Evolutionary conservation across 345 rosid species (phyloP).

Genomic region (Gossypium ekmanianum): DNA sequence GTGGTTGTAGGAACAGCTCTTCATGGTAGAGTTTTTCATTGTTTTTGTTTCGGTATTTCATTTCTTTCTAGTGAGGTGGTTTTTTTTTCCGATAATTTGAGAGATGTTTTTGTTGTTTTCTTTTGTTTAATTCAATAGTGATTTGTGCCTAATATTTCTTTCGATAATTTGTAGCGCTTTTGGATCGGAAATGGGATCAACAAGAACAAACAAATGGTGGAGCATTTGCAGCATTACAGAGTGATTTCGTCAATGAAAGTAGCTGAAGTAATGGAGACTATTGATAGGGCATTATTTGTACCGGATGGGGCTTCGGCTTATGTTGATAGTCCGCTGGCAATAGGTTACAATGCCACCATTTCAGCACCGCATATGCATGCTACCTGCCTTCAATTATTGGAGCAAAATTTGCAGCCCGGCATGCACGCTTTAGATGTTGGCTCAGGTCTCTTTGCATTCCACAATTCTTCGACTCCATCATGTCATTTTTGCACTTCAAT

Average conservation of each 20-base stretch:
- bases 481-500: not conserved
- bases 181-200: slow-evolving; percentile 44
- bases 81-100: not conserved
- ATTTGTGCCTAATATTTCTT: slow-evolving; percentile 4
- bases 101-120: not conserved
- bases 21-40: not conserved
- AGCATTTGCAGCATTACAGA: slow-evolving; percentile 55
- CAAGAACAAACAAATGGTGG: slow-evolving; percentile 71
- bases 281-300: slow-evolving; percentile 84
- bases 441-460: slow-evolving; percentile 53
- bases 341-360: slow-evolving; percentile 95
- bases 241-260: slow-evolving; percentile 59
- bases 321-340: slow-evolving; percentile 74
- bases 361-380: slow-evolving; percentile 99
- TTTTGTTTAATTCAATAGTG: not conserved
- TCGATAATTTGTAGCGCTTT: slow-evolving; percentile 36
- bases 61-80: not conserved
- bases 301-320: slow-evolving; percentile 68
- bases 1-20: not conserved
- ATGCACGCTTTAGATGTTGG: slow-evolving; percentile 95
- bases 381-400: slow-evolving; percentile 77
- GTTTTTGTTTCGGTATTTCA: not conserved
- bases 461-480: not conserved
- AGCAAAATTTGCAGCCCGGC: slow-evolving; percentile 81
- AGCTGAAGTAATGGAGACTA: slow-evolving; percentile 75